Evolutionary conservation across 1,284 basidiomycete species (phyloP).

Genomic region (Puccinia horiana): DNA sequence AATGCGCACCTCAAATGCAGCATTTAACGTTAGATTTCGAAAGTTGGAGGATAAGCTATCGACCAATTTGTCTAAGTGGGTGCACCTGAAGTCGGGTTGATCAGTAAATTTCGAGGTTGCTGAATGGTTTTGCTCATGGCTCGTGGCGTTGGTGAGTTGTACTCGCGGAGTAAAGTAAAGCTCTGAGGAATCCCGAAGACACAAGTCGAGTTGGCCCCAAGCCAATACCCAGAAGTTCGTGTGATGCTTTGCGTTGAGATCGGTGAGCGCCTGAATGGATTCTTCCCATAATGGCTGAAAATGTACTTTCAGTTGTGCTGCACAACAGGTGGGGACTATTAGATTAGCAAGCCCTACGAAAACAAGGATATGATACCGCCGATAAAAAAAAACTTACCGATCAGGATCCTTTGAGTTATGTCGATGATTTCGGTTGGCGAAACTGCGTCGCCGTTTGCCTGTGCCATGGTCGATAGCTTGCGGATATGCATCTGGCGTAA

Average conservation of each 20-base stretch:
- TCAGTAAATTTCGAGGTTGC: slow-evolving; percentile 20
- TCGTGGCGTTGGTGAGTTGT: slow-evolving; percentile 62
- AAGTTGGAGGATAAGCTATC: slow-evolving; percentile 31
- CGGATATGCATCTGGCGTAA: slow-evolving; percentile 74
- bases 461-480: slow-evolving; percentile 55
- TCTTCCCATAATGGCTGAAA: slow-evolving; percentile 83
- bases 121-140: slow-evolving; percentile 14
- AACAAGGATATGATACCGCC: not conserved
- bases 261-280: slow-evolving; percentile 70
- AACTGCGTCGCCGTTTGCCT: slow-evolving; percentile 50
- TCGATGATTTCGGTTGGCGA: slow-evolving; percentile 51
- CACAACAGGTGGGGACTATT: slow-evolving; percentile 31
- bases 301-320: slow-evolving; percentile 84
- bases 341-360: not conserved
- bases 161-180: slow-evolving; percentile 56
- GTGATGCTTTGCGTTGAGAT: slow-evolving; percentile 66
- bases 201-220: slow-evolving; percentile 58
- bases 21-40: slow-evolving; percentile 60
- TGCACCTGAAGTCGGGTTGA: slow-evolving; percentile 44
- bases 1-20: slow-evolving; percentile 69
- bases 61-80: slow-evolving; percentile 39
- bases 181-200: slow-evolving; percentile 11
- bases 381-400: slow-evolving; percentile 60
- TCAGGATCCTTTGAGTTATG: slow-evolving; percentile 57
- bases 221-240: slow-evolving; percentile 73